A percentile compares a stretch with the other conserved stretches of the same genome.
These are phyloP conservation scores for Neurospora intermedia DNA, from an alignment of 495 filamentous ascomycete species.

Conservation along the genomic window DNA sequence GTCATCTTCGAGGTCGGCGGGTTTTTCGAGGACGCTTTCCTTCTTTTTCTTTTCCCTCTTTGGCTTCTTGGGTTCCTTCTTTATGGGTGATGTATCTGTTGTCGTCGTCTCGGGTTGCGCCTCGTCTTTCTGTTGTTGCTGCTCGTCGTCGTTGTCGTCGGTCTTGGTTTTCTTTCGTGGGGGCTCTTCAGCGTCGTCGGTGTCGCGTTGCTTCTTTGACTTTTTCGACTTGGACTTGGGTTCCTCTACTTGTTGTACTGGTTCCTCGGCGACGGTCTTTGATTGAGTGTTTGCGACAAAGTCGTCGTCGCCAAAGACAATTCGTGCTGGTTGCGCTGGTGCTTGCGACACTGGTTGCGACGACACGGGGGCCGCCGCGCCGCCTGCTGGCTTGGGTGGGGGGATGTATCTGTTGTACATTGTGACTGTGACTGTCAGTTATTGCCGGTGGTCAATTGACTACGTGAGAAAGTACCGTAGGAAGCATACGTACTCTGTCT, in stretches of 20 bases:
- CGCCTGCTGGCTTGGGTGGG: slow-evolving; percentile 17
- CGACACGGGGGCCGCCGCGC: neutral
- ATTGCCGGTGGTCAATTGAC: slow-evolving; percentile 1
- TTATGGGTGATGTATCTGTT: neutral
- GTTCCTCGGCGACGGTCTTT: neutral
- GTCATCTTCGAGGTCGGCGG: slow-evolving; percentile 6
- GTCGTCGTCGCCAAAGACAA: slow-evolving; percentile 20
- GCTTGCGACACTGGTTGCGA: neutral
- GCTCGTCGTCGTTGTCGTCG: neutral
- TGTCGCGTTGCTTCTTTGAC: slow-evolving; percentile 9
- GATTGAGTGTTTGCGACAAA: slow-evolving; percentile 9
- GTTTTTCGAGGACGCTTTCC: slow-evolving; percentile 4
- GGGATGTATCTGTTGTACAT: slow-evolving; percentile 37
- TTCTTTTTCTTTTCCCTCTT: slow-evolving; percentile 31
- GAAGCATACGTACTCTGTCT: neutral
- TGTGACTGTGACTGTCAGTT: neutral
- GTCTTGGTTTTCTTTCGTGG: slow-evolving; percentile 6
- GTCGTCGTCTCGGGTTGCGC: neutral
- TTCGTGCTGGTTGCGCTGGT: slow-evolving; percentile 11
- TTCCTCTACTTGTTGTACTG: neutral
- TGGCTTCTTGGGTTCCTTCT: slow-evolving; percentile 1
- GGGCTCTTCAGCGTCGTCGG: neutral
- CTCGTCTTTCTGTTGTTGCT: slow-evolving; percentile 1
- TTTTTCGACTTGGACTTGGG: slow-evolving; percentile 19
- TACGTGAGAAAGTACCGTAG: neutral